Evolutionary conservation across 164 flowering plant genomes (phyloP).

Genomic region (Vitis amurensis): DNA sequence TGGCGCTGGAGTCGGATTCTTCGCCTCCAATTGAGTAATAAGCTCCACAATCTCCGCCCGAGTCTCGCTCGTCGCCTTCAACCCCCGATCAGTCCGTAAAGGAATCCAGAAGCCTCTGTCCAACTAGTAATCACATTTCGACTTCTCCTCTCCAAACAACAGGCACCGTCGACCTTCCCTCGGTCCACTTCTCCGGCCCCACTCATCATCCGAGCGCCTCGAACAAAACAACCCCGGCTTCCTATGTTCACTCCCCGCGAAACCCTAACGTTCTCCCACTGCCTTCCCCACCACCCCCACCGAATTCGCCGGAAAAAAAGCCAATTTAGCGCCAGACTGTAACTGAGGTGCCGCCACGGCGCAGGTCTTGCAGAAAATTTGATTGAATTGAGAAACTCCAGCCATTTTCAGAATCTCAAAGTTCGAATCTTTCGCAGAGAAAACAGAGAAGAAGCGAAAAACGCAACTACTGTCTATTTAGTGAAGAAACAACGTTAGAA

Average conservation of each 20-base stretch:
- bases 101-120: slow-evolving; percentile 72
- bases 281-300: not conserved
- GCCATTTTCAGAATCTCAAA: slow-evolving; percentile 30
- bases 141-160: slow-evolving; percentile 34
- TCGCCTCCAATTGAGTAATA: slow-evolving; percentile 82
- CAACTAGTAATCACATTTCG: slow-evolving; percentile 39
- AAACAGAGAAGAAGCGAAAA: too few relatives aligned
- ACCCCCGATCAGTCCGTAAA: slow-evolving; percentile 87
- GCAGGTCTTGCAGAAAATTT: slow-evolving; percentile 27
- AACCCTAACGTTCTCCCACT: not conserved
- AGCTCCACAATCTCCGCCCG: slow-evolving; percentile 89
- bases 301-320: slow-evolving; percentile 8
- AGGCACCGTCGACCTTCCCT: slow-evolving; percentile 19
- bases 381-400: slow-evolving; percentile 31
- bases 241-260: slow-evolving; percentile 4
- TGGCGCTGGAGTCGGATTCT: slow-evolving; percentile 87
- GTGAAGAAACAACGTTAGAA: too few relatives aligned
- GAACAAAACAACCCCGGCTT: slow-evolving; percentile 20
- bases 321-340: slow-evolving; percentile 11
- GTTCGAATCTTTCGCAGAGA: too few relatives aligned
- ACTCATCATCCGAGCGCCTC: slow-evolving; percentile 42
- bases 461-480: too few relatives aligned
- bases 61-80: slow-evolving; percentile 76
- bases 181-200: slow-evolving; percentile 38
- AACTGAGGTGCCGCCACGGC: slow-evolving; percentile 1